Conservation (phyloP, 2,329 filamentous ascomycete genomes). For the Aspergillus costaricaensis region DNA sequence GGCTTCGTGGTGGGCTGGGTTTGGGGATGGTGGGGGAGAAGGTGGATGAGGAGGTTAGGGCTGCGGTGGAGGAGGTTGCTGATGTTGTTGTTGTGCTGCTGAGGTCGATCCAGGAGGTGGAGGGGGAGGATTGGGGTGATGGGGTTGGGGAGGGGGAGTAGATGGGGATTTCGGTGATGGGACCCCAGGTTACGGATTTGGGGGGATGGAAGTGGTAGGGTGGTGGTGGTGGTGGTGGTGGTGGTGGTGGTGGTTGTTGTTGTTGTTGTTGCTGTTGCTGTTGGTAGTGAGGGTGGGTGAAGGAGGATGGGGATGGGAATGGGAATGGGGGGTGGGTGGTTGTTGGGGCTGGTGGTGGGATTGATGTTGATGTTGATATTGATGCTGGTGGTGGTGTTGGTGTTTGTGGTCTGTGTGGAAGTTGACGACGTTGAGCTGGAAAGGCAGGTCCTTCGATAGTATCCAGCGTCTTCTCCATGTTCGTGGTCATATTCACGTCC, state of each 20-base stretch:
- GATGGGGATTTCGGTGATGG: not conserved
- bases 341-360: not conserved
- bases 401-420: too few relatives aligned
- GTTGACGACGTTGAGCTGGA: too few relatives aligned
- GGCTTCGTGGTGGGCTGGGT: too few relatives aligned
- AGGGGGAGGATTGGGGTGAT: not conserved
- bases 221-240: not conserved
- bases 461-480: too few relatives aligned
- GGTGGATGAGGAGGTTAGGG: not conserved
- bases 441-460: too few relatives aligned
- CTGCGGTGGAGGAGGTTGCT: not conserved
- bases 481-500: too few relatives aligned
- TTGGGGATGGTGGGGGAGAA: not conserved
- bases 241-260: not conserved
- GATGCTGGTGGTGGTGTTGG: too few relatives aligned
- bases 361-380: not conserved
- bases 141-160: not conserved
- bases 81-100: not conserved
- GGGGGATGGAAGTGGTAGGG: not conserved
- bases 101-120: not conserved
- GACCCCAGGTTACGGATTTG: conserved; percentile 4
- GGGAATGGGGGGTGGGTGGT: not conserved
- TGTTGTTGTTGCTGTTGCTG: not conserved
- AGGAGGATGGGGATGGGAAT: not conserved
- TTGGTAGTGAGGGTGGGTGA: not conserved